Conservation (phyloP, 2,329 filamentous ascomycete species). For the Aspergillus novofumigatus region DNA sequence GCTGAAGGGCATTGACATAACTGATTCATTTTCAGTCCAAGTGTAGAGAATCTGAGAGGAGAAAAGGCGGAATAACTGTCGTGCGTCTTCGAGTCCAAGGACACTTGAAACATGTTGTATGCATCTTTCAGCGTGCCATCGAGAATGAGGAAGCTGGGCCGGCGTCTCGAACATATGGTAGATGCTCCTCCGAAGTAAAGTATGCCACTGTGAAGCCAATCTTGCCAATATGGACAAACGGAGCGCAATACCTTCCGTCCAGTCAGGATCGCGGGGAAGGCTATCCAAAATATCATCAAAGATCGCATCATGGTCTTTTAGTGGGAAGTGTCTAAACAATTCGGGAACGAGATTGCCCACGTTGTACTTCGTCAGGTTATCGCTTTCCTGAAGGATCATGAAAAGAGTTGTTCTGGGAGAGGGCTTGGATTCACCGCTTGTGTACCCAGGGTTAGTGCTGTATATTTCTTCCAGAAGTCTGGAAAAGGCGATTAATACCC, state of each 20-base stretch:
- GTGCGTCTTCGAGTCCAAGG: conserved; percentile 62
- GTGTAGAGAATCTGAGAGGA: conserved; percentile 85
- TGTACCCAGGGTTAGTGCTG: conserved; percentile 63
- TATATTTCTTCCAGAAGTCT: conserved; percentile 67
- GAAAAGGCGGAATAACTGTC: conserved; percentile 75
- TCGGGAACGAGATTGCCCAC: conserved; percentile 65
- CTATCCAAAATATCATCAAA: conserved; percentile 78
- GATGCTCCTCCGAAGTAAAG: conserved; percentile 76
- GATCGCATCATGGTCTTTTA: conserved; percentile 77
- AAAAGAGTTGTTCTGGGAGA: conserved; percentile 70
- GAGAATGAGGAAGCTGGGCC: conserved; percentile 62
- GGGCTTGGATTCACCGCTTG: conserved; percentile 54
- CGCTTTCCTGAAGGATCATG: conserved; percentile 62
- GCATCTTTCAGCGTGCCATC: conserved; percentile 68
- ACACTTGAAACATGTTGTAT: conserved; percentile 61
- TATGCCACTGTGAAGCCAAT: conserved; percentile 79
- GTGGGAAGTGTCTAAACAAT: conserved; percentile 77
- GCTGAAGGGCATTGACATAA: conserved; percentile 73
- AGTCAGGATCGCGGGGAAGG: conserved; percentile 68
- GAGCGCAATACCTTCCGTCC: conserved; percentile 78
- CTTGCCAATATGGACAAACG: conserved; percentile 71
- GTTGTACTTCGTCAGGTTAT: conserved; percentile 69
- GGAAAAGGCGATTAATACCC: conserved; percentile 63
- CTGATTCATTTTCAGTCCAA: conserved; percentile 67
- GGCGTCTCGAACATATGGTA: conserved; percentile 94